phyloP scores from a whole-genome alignment of 345 rosid species.

The Syzygium aromaticum region DNA sequence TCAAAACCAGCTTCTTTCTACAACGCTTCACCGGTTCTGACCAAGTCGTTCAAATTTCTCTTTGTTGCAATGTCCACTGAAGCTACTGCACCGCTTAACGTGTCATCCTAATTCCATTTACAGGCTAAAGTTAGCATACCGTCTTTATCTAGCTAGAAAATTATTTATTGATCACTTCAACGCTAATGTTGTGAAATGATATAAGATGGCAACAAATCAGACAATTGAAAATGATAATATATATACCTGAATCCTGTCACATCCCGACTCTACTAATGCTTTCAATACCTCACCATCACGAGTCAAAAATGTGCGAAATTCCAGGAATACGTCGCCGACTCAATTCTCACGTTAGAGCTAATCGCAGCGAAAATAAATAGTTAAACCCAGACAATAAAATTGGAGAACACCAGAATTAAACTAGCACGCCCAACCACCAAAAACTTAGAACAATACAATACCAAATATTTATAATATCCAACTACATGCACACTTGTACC shows the following conservation, averaged over 20 bases:
- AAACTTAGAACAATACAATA: too few relatives aligned
- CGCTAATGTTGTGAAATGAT: background rate
- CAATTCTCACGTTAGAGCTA: too few relatives aligned
- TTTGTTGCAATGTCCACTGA: slow-evolving; percentile 51
- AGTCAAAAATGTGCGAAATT: too few relatives aligned
- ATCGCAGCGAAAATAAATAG: too few relatives aligned
- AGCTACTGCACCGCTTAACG: slow-evolving; percentile 20
- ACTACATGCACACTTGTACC: too few relatives aligned
- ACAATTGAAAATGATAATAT: background rate
- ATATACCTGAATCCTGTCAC: slow-evolving; percentile 39
- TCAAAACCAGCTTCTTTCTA: slow-evolving; percentile 45
- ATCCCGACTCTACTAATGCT: too few relatives aligned
- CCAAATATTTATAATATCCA: too few relatives aligned
- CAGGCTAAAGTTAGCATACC: background rate
- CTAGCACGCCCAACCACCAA: too few relatives aligned
- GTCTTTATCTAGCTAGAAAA: background rate
- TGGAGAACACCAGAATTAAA: too few relatives aligned
- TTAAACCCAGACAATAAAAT: too few relatives aligned
- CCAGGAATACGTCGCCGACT: too few relatives aligned
- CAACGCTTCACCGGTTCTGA: slow-evolving; percentile 33
- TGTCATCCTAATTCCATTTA: slow-evolving; percentile 28
- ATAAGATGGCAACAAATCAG: background rate
- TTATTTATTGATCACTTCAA: background rate
- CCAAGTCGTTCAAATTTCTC: slow-evolving; percentile 33
- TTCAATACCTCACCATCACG: too few relatives aligned